Base-by-base conservation (phyloP, 2,329 filamentous ascomycete species). In the Orbilia ellipsospora region DNA sequence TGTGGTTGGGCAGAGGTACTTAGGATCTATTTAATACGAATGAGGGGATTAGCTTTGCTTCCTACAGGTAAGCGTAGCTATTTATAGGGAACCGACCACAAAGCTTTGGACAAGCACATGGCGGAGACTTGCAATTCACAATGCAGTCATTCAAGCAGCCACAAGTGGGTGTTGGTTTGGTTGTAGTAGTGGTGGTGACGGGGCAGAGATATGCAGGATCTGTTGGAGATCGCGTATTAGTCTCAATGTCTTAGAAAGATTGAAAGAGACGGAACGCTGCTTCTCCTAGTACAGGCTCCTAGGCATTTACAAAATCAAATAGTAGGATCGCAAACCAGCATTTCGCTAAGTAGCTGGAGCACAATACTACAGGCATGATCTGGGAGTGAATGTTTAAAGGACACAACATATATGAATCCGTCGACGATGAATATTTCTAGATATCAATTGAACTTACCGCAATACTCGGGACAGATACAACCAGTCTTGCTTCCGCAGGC, bases 61-160 rank as follows among this genome's bases (percentile, higher is more conserved):
- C 10, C 31, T 36, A 36, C 10, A 36, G 8, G 8, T 36, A 36
- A 36, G 6, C 31, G 31, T 36, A 36, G 8, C 31, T 10, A 4
- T 36, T 7, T 36, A 36, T 18, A 36, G n/a, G 48, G 15, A 31
- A 72, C 76, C n/a, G 48, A 77, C 76, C 66, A 45, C 70, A 77
- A 60, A 64, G 67, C 50, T 61, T 75, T 48, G 70, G 76, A 18
- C 70, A 77, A n/a, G 31, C 50, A 40, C 76, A 77, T 67, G 65
- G 52, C 26, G 65, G 66, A n/a, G 62, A 54, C 20, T 36, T 65
- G 61, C 70, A 76, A 56, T 59, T 57, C 45, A 76, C 72, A n/a
- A 75, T 52, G 42, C 70, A 77, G 28, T 77, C 76, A 52, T 77
- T 77, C 36, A 68, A 50, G 65, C 76, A 76, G 23, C 76, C 76